Base-by-base conservation (phyloP, 768 basidiomycete genomes). In the Hypsizygus marmoreus region DNA sequence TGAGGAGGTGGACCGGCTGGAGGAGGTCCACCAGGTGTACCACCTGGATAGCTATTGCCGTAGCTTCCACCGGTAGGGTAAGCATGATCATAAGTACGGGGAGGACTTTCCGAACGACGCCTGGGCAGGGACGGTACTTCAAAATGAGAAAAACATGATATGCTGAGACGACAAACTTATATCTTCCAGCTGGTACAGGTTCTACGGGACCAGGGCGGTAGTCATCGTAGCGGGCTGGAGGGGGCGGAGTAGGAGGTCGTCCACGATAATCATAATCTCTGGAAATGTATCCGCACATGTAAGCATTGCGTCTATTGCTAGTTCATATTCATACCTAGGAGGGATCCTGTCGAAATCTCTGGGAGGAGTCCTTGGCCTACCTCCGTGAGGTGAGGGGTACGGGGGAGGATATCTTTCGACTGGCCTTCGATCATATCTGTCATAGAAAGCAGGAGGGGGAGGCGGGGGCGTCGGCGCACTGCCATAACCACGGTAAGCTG, bases 61-160 rank as follows among this genome's bases (percentile, higher is more conserved):
- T 73, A 75, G 53, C 67, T 63, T 34, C 64, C 47, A 45, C 63
- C 56, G 43, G 59, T 61, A 37, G 75, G 59, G 56, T 82, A 82
- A 30, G 68, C 62, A 49, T 62, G 56, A 39, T 85, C 82, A 64
- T 84, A 85, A 6, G 63, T 40, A 40, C 79, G 68, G 32, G 77
- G 75, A 45, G 84, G 85, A 56, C 88, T 90, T 56, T 81, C 75
- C 25, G 88, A 91, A 41, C 88, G 84, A 55, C 88, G 84, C 46
- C 86, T 86, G 49, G 24, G 17, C 41, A 16, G 49, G 49, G 30
- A 20, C 13, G 38, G 32, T 34, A 38, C 34, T 20, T 29, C 32
- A 40, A 16, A 30, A 6, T 44, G n/a, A 11, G 19, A 30, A 30
- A 13, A 42, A 41, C 47, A 38, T 20, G 5, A 40, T 12, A 31